A percentile compares a stretch with the other conserved stretches of the same genome.
Conservation (phyloP, 2,329 filamentous ascomycete species). For the Botrytis hyacinthi region DNA sequence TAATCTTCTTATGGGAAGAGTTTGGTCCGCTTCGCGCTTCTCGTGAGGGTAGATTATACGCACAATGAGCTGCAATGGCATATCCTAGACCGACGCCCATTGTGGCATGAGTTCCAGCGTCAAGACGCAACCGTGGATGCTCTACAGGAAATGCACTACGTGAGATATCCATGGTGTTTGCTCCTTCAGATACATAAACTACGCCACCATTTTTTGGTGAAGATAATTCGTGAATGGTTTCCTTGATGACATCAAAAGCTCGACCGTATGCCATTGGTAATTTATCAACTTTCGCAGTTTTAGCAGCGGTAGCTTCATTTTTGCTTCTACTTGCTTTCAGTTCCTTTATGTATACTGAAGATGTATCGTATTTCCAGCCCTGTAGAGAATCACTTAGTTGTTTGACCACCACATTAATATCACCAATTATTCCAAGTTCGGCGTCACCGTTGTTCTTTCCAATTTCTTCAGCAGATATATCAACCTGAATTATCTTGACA, state of each 20-base stretch:
- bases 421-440: slow-evolving; percentile 50
- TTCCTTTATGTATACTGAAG: slow-evolving; percentile 39
- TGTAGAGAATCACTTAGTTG: slow-evolving; percentile 46
- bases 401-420: slow-evolving; percentile 48
- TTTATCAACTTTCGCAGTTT: slow-evolving; percentile 43
- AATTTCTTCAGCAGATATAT: slow-evolving; percentile 53
- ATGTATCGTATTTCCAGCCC: slow-evolving; percentile 46
- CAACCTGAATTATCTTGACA: slow-evolving; percentile 55
- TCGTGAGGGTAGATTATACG: slow-evolving; percentile 48
- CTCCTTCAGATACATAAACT: slow-evolving; percentile 57
- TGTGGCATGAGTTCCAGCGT: slow-evolving; percentile 57
- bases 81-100: slow-evolving; percentile 60
- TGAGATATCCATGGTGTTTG: slow-evolving; percentile 61
- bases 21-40: slow-evolving; percentile 39
- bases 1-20: slow-evolving; percentile 48
- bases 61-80: slow-evolving; percentile 54
- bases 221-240: slow-evolving; percentile 46
- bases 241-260: slow-evolving; percentile 53
- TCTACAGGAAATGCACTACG: slow-evolving; percentile 53
- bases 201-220: slow-evolving; percentile 47
- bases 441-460: slow-evolving; percentile 50
- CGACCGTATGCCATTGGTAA: slow-evolving; percentile 50
- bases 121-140: slow-evolving; percentile 53
- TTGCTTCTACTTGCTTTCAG: slow-evolving; percentile 43
- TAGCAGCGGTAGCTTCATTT: slow-evolving; percentile 48